Base-by-base conservation (phyloP, 2,329 filamentous ascomycete genomes). In the Ceratocystis huliohia region DNA sequence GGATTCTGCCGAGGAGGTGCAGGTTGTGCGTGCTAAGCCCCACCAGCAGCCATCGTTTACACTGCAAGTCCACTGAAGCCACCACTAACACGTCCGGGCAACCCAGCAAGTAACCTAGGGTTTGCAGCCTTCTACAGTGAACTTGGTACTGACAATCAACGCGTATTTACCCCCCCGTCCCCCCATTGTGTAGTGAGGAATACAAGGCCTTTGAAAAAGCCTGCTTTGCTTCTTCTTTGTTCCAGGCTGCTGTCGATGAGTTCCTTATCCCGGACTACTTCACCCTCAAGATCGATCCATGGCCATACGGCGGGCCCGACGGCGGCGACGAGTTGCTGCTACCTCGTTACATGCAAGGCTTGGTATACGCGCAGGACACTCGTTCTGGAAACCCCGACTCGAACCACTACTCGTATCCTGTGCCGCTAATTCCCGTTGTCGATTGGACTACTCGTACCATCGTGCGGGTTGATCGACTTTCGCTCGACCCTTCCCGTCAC, bases 231-330 rank as follows among this genome's bases (percentile, higher is more conserved):
- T 81, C 79, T 0, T 73, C 76, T 0, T 70, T 79, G 53, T 81
- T 81, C 72, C 75, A 78, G 68, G 73, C 78, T 15, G 79, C 79
- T 64, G 73, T 82, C 71, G 72, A 76, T 25, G 78, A 81, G 69
- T 78, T 81, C 64, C 70, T 71, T 3, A 71, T 82, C 13, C 79
- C 80, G 3, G 74, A 74, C 30, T 72, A 75, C 69, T 76, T 78
- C 66, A 70, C 70, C 53, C 70, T 78, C 65, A 74, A 74, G 61
- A 77, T 79, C 70, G 77, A 79, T 84, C 67, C 82, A 0, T 91
- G 88, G 88, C 89, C 89, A 46, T 91, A 90, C 69, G 79, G 79
- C 5, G 77, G 77, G 1, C 73, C 74, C 0, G 75, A 76, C 3
- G 75, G 77, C 66, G 70, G 72, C n/a, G 76, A 48, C 61, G 6